Percentiles rank a stretch among this genome's conserved stretches.
Evolutionary conservation across 2,329 filamentous ascomycete species (phyloP).

Genomic region (Didymella segeticola): DNA sequence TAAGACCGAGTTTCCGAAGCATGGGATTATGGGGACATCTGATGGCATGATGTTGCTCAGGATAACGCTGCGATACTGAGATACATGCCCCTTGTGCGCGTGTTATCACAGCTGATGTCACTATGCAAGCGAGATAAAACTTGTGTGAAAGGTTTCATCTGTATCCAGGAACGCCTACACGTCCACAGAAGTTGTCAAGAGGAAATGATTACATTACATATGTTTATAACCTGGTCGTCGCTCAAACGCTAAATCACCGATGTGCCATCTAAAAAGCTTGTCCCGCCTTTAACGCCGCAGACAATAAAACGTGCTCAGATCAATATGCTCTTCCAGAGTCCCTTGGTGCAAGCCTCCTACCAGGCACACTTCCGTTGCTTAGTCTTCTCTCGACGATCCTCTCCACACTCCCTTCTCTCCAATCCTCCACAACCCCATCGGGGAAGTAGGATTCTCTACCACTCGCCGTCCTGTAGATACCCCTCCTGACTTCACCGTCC

Average conservation of each 20-base stretch:
- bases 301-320: not conserved
- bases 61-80: too few relatives aligned
- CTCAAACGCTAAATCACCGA: not conserved
- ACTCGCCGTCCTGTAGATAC: slow-evolving; percentile 9
- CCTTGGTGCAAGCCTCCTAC: not conserved
- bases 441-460: slow-evolving; percentile 20
- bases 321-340: slow-evolving; percentile 9
- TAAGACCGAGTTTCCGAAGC: too few relatives aligned
- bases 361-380: slow-evolving; percentile 1
- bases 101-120: too few relatives aligned
- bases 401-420: slow-evolving; percentile 9
- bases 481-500: not conserved
- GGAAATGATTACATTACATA: not conserved
- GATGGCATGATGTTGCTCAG: too few relatives aligned
- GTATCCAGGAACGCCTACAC: too few relatives aligned
- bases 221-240: not conserved
- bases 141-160: too few relatives aligned
- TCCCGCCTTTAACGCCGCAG: not conserved
- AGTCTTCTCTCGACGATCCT: not conserved
- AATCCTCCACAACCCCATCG: slow-evolving; percentile 6
- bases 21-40: too few relatives aligned
- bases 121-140: too few relatives aligned
- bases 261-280: not conserved
- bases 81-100: too few relatives aligned
- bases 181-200: too few relatives aligned